Conservation (phyloP, 2,329 filamentous ascomycete species). For the Didymellaceae sp. region DNA sequence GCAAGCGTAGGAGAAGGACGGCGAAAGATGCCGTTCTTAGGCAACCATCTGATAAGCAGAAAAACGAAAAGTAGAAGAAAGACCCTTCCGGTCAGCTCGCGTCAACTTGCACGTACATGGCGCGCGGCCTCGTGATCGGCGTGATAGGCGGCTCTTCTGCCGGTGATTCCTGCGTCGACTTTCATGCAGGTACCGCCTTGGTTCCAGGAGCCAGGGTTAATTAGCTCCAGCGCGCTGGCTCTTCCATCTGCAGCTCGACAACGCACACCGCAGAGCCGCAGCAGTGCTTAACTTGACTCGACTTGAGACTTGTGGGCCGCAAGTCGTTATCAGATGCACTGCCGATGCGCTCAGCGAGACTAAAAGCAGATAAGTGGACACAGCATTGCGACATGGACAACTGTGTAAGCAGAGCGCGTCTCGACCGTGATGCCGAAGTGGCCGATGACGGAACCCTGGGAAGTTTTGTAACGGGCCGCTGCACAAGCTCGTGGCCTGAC, state of each 20-base stretch:
- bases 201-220: no score
- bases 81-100: background rate
- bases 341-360: conserved; percentile 2
- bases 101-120: conserved; percentile 15
- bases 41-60: background rate
- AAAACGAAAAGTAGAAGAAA: background rate
- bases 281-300: no score
- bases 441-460: conserved; percentile 29
- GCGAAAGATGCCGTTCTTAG: conserved; percentile 9
- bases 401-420: conserved; percentile 35
- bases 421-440: conserved; percentile 30
- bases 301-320: conserved; percentile 6
- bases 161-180: background rate
- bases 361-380: conserved; percentile 18
- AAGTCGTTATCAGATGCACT: conserved; percentile 9
- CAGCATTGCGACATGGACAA: conserved; percentile 13
- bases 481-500: conserved; percentile 17
- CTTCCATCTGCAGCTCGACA: background rate
- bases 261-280: conserved; percentile 15
- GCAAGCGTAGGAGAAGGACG: conserved; percentile 6
- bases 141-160: conserved; percentile 7
- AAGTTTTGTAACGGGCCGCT: conserved; percentile 22
- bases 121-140: conserved; percentile 17
- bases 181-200: conserved; percentile 14
- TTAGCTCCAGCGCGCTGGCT: no score